Conservation (phyloP, 352 stramenopile species). For the Pythium graminicola region DNA sequence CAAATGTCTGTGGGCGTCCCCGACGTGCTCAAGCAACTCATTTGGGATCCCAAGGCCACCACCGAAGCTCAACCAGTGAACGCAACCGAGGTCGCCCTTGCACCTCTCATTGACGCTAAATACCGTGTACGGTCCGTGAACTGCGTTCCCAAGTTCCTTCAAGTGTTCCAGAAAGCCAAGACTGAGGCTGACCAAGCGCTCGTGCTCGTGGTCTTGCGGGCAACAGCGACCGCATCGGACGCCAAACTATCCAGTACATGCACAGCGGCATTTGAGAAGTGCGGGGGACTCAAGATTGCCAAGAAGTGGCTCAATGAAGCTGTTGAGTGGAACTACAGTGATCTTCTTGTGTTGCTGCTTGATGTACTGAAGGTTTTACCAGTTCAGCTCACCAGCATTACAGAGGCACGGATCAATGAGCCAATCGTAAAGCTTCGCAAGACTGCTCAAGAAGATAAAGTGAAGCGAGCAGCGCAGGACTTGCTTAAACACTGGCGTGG, state of each 20-base stretch:
- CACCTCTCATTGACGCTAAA: slow-evolving; percentile 51
- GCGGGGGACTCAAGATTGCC: slow-evolving; percentile 63
- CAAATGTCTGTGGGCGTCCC: slow-evolving; percentile 5
- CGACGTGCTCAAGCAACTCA: slow-evolving; percentile 28
- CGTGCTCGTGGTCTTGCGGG: slow-evolving; percentile 62
- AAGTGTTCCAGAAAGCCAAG: slow-evolving; percentile 49
- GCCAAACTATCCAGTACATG: slow-evolving; percentile 52
- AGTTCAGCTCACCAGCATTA: slow-evolving; percentile 83
- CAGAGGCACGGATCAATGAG: slow-evolving; percentile 83
- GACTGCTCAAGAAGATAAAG: slow-evolving; percentile 63
- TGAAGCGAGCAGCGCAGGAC: slow-evolving; percentile 72
- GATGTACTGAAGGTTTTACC: slow-evolving; percentile 75
- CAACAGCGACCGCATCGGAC: slow-evolving; percentile 48
- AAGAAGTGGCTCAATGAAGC: slow-evolving; percentile 72
- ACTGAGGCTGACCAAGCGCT: slow-evolving; percentile 66
- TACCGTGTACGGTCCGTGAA: slow-evolving; percentile 42
- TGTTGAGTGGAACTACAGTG: slow-evolving; percentile 72
- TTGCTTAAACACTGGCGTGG: slow-evolving; percentile 80
- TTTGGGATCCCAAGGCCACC: slow-evolving; percentile 16
- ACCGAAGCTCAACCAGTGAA: slow-evolving; percentile 28
- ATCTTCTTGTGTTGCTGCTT: slow-evolving; percentile 74
- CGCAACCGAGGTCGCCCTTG: slow-evolving; percentile 38
- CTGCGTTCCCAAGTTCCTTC: slow-evolving; percentile 52
- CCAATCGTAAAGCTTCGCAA: slow-evolving; percentile 84
- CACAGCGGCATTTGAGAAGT: slow-evolving; percentile 61